A percentile compares a stretch with the other conserved stretches of the same genome.
Evolutionary conservation across 129 eudicot genomes (phyloP).

Genomic region (Chrysanthemum lavandulifolium): DNA sequence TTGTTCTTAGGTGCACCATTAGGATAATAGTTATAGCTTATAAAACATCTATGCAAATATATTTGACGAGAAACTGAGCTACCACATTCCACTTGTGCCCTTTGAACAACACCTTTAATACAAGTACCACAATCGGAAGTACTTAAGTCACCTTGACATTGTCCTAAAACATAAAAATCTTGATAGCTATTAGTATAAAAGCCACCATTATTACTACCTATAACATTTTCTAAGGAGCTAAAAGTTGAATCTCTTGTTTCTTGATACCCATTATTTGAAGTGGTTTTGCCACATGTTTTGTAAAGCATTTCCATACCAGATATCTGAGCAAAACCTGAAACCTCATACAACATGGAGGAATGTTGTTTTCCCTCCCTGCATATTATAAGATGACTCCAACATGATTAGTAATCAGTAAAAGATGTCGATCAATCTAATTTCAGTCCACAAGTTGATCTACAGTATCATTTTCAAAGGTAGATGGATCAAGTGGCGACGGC

Average conservation of each 20-base stretch:
- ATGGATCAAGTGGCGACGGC: no score
- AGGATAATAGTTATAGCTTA: no score
- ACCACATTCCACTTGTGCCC: constrained; percentile 87
- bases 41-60: constrained; percentile 71
- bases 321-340: constrained; percentile 69
- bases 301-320: constrained; percentile 77
- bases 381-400: no score
- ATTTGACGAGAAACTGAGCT: constrained; percentile 70
- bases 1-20: no score
- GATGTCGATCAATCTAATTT: no score
- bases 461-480: no score
- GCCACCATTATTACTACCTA: constrained; percentile 45
- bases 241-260: constrained; percentile 66
- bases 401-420: no score
- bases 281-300: constrained; percentile 68
- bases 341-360: constrained; percentile 79
- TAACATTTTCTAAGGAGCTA: constrained; percentile 45
- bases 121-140: constrained; percentile 71
- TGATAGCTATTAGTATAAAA: constrained; percentile 62
- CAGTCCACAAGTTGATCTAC: no score
- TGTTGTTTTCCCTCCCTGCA: no score
- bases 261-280: constrained; percentile 47
- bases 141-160: constrained; percentile 89
- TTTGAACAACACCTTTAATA: constrained; percentile 74
- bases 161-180: constrained; percentile 68